phyloP scores from a whole-genome alignment of 2,329 filamentous ascomycete species.

The Penicillium frequentans region DNA sequence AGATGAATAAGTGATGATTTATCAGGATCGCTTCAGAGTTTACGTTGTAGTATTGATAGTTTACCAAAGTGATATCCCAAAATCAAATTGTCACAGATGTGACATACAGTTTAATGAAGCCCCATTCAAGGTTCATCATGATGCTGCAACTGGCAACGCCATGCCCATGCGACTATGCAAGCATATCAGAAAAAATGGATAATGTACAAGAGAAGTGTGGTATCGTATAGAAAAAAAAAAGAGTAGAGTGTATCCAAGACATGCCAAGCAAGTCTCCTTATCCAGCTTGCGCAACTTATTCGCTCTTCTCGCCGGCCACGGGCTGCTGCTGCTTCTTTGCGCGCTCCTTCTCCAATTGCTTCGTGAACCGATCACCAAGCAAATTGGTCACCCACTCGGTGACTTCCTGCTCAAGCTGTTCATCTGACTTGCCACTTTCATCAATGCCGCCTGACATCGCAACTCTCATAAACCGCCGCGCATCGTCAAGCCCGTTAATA shows the following conservation, averaged over 20 bases:
- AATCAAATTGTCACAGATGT: background rate
- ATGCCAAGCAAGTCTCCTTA: background rate
- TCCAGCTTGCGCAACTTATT: background rate
- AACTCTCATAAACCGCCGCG: constrained; percentile 60
- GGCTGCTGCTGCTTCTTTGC: constrained; percentile 20
- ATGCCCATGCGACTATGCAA: constrained; percentile 4
- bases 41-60: background rate
- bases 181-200: constrained; percentile 9
- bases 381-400: constrained; percentile 54
- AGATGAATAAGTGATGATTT: constrained; percentile 31
- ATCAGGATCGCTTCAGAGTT: background rate
- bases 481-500: constrained; percentile 67
- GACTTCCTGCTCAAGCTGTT: constrained; percentile 53
- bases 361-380: constrained; percentile 50
- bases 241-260: constrained; percentile 20
- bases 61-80: constrained; percentile 3
- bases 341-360: constrained; percentile 38
- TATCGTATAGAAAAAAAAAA: constrained; percentile 13
- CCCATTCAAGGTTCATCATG: background rate
- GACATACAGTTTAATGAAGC: background rate
- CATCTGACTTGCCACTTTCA: constrained; percentile 47
- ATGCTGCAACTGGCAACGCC: constrained; percentile 8
- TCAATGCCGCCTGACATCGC: constrained; percentile 61
- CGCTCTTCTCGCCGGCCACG: constrained; percentile 3
- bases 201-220: constrained; percentile 18